A percentile compares a stretch with the other conserved stretches of the same genome.
These are phyloP conservation scores for Boletales sp. DNA, from an alignment of 768 basidiomycete genomes.

Conservation along the genomic window DNA sequence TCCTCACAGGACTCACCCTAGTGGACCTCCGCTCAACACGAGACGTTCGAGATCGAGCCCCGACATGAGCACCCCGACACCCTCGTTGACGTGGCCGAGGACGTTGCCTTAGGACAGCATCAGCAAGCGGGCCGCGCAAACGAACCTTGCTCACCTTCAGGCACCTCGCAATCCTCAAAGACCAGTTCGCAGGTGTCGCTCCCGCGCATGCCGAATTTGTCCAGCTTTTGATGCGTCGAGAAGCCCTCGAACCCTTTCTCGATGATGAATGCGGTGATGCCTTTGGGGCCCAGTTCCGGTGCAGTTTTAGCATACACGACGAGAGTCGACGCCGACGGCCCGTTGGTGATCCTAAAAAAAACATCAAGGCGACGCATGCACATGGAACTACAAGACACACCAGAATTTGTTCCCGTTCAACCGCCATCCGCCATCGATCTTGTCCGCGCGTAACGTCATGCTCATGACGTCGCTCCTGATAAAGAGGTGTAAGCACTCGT, in stretches of 20 bases:
- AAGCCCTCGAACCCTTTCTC: slow-evolving; percentile 82
- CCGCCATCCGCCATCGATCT: slow-evolving; percentile 69
- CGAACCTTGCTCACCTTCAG: slow-evolving; percentile 57
- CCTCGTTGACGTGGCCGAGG: slow-evolving; percentile 74
- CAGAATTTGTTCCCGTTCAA: slow-evolving; percentile 94
- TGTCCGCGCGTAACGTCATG: slow-evolving; percentile 82
- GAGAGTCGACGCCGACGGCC: slow-evolving; percentile 84
- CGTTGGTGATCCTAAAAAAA: slow-evolving; percentile 83
- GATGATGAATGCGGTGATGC: slow-evolving; percentile 89
- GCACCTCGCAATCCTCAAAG: slow-evolving; percentile 87
- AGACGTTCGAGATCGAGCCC: slow-evolving; percentile 90
- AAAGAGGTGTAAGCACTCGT: background rate
- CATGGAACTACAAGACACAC: slow-evolving; percentile 34
- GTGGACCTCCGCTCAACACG: slow-evolving; percentile 87
- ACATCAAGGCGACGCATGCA: background rate
- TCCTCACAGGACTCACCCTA: slow-evolving; percentile 53
- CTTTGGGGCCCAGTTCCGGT: slow-evolving; percentile 74
- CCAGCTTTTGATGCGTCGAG: slow-evolving; percentile 85
- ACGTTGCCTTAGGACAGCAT: slow-evolving; percentile 62
- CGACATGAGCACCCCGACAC: slow-evolving; percentile 89
- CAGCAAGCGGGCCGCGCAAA: background rate
- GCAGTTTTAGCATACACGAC: slow-evolving; percentile 91
- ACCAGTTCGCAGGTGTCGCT: slow-evolving; percentile 93
- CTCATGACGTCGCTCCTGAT: slow-evolving; percentile 83
- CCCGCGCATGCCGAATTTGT: slow-evolving; percentile 96